Percentiles rank a stretch among this genome's conserved stretches.
These are phyloP conservation scores for Tetracladium setigerum DNA, from an alignment of 495 filamentous ascomycete genomes.

Conservation along the genomic window DNA sequence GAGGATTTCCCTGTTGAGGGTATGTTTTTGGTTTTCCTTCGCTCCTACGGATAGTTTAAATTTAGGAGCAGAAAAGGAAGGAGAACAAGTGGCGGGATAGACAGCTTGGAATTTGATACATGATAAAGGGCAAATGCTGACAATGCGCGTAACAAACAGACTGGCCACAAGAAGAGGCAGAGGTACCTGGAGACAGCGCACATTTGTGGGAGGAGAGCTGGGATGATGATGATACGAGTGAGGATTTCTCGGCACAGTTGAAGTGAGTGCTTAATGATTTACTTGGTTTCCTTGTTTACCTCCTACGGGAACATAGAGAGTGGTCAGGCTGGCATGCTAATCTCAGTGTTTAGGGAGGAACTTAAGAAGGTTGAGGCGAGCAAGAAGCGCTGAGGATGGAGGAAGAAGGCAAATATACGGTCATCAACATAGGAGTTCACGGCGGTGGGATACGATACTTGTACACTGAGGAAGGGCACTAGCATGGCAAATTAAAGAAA, in stretches of 20 bases:
- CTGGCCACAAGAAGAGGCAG: constrained; percentile 80
- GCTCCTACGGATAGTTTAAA: neutral
- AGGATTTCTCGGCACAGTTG: constrained; percentile 93
- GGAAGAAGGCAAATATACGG: constrained; percentile 1
- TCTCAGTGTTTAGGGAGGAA: constrained; percentile 61
- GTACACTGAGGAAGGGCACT: too few relatives aligned
- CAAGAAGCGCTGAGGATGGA: constrained; percentile 41
- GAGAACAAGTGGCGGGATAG: too few relatives aligned
- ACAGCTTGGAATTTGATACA: neutral
- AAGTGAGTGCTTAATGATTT: constrained; percentile 66
- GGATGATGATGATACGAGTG: constrained; percentile 96
- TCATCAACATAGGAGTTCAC: constrained; percentile 21
- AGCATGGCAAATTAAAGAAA: constrained; percentile 7
- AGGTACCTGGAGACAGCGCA: constrained; percentile 62
- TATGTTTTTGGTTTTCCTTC: constrained; percentile 30
- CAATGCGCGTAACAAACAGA: constrained; percentile 41
- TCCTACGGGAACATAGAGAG: neutral
- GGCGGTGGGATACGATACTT: neutral
- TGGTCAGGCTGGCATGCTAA: constrained; percentile 2
- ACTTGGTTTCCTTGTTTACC: neutral
- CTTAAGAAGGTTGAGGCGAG: constrained; percentile 83
- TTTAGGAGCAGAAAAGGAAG: too few relatives aligned
- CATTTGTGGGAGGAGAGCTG: constrained; percentile 99
- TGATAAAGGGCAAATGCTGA: constrained; percentile 6
- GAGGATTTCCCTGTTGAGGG: constrained; percentile 98